Base-by-base conservation (phyloP, 2,329 filamentous ascomycete species). In the Leptographium galeiforme region DNA sequence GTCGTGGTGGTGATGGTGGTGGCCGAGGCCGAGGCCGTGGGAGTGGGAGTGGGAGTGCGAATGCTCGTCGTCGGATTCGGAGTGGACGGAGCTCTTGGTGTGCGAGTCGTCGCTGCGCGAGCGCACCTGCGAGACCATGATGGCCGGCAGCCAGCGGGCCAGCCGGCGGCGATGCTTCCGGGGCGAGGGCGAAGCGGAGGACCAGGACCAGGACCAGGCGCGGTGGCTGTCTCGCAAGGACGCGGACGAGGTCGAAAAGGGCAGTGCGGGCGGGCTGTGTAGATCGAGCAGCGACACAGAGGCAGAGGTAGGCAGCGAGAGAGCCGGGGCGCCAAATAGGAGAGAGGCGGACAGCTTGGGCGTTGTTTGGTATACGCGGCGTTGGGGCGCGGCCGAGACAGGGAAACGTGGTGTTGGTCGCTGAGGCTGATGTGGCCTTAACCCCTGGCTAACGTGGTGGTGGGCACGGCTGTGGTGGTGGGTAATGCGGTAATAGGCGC, bases 1-100 rank as follows among this genome's bases (percentile, higher is more conserved):
- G 69, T 95, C 89, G 67, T 93, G 83, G 63, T 91, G 86, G 66
- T 87, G 82, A 62, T 86, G 82, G 62, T 86, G 82, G 58, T 80
- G 78, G 57, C 72, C 70, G 59, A 81, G 78, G 40, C 70, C 68
- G 58, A 82, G 77, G 57, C 75, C 73, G 48, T 59, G 58, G 2
- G 58, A 70, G 58, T 59, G 58, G 2, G 58, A 70, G 58, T 81
- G 79, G 54, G 72, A 68, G 59, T 81, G 78, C 33, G 70, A 68
- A 59, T 82, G 59, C 3, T 25, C 25, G 25, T 81, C 77, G 58
- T 75, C 73, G 64, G 89, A 82, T 62, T 89, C 85, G 65, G 86
- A 80, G 61, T 85, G 81, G 41, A 11, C 43, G 6, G 45, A 6
- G 10, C 55, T 25, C 11, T 57, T 78, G 55, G 72, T 69, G 60